These are phyloP conservation scores for Didymella keratinophila DNA, from an alignment of 2,329 filamentous ascomycete genomes.

Conservation along the genomic window DNA sequence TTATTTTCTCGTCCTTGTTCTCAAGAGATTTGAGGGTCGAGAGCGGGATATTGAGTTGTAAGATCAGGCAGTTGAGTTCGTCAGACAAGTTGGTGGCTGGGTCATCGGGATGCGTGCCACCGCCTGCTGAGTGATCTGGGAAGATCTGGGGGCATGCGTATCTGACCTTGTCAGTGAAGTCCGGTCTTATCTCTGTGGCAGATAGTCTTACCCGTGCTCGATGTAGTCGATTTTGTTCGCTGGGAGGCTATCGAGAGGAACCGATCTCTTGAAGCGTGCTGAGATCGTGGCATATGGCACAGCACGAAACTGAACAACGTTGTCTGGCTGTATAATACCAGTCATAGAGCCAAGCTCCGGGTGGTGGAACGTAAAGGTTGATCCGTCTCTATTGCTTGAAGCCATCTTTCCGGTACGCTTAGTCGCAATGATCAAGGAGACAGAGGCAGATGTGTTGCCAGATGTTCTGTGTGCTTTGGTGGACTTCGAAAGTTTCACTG, in stretches of 20 bases:
- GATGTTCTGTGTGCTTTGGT: neutral
- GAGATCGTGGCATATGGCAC: slow-evolving; percentile 34
- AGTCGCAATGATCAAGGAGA: neutral
- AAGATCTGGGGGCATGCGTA: slow-evolving; percentile 32
- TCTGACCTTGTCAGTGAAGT: slow-evolving; percentile 8
- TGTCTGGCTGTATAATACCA: slow-evolving; percentile 27
- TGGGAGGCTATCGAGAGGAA: slow-evolving; percentile 18
- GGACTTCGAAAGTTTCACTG: neutral
- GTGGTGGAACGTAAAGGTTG: slow-evolving; percentile 30
- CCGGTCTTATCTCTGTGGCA: no score
- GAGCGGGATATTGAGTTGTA: slow-evolving; percentile 37
- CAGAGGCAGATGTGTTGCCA: neutral
- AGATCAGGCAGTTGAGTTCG: slow-evolving; percentile 32
- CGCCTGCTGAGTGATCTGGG: slow-evolving; percentile 12
- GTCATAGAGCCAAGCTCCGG: slow-evolving; percentile 28
- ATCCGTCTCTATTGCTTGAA: no score
- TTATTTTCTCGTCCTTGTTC: neutral
- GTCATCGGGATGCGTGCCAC: slow-evolving; percentile 27
- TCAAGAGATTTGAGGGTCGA: slow-evolving; percentile 10
- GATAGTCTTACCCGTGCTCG: slow-evolving; percentile 30
- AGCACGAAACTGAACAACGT: slow-evolving; percentile 38
- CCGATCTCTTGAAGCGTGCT: slow-evolving; percentile 33
- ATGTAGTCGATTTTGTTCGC: slow-evolving; percentile 24
- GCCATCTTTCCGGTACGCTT: neutral
- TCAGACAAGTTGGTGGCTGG: neutral